A percentile compares a stretch with the other conserved stretches of the same genome.
Conservation (phyloP, 768 basidiomycete genomes). For the Phallus indusiatus region DNA sequence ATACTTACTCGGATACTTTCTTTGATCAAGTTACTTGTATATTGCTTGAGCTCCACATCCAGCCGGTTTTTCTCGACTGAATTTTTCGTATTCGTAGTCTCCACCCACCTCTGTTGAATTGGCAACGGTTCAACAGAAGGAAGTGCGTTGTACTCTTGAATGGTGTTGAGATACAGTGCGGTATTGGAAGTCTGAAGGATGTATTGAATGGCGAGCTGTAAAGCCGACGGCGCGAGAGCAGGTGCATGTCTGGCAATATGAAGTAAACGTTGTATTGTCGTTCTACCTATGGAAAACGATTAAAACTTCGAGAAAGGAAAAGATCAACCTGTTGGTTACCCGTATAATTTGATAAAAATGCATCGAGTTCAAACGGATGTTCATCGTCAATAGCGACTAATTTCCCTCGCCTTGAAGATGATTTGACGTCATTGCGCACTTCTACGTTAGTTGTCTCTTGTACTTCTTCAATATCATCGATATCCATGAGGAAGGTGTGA, state of each 20-base stretch:
- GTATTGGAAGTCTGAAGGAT: conserved; percentile 65
- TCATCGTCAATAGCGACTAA: conserved; percentile 49
- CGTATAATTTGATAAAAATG: conserved; percentile 66
- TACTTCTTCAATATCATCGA: conserved; percentile 6
- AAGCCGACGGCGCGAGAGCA: conserved; percentile 60
- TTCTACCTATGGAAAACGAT: conserved; percentile 47
- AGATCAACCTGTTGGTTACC: conserved; percentile 30
- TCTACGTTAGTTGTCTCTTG: not conserved
- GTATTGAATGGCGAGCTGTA: conserved; percentile 53
- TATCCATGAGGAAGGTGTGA: not conserved
- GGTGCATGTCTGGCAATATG: conserved; percentile 59
- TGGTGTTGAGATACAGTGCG: conserved; percentile 17
- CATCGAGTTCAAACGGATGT: conserved; percentile 83
- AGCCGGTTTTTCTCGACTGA: conserved; percentile 69
- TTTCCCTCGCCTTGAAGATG: not conserved
- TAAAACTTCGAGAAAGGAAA: conserved; percentile 1
- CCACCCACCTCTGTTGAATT: conserved; percentile 65
- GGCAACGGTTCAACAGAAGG: conserved; percentile 34
- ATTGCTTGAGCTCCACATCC: conserved; percentile 91
- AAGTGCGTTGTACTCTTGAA: conserved; percentile 28
- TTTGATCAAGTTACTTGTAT: conserved; percentile 95
- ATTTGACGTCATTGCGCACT: not conserved
- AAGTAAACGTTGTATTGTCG: conserved; percentile 63
- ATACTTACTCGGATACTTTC: conserved; percentile 80
- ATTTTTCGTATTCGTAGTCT: conserved; percentile 56